Base-by-base conservation (phyloP, 257 asterid genomes). In the Schizonepeta tenuifolia region DNA sequence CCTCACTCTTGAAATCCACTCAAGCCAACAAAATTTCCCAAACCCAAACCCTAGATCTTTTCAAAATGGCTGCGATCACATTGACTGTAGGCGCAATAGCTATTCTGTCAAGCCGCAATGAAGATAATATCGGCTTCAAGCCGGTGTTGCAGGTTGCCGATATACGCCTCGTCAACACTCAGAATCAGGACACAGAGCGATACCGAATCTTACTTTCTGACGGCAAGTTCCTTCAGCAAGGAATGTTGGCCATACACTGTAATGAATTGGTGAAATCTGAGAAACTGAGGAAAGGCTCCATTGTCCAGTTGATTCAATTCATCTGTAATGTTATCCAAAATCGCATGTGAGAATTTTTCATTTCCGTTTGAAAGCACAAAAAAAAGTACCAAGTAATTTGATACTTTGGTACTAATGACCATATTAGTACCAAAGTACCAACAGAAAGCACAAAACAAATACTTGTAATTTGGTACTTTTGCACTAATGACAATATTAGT, bases 231-330 rank as follows among this genome's bases (percentile, higher is more conserved):
- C 2, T 72, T 31, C 94, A 87, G 86, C 94, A 90, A 78, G 96
- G 94, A 3, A 95, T 95, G 99, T 84, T 95, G 77, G 94, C 88
- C 28, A 87, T 91, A 54, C 98, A 92, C 82, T 83, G 67, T 2
- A 95, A 92, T 73, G 86, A 85, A 0, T 72, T 95, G 77, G 92
- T 95, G 15, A 78, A 79, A 6, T 72, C 90, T 12, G 67, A 69
- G 47, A 60, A 50, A 74, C 49, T 92, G 83, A 86, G 78, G 81
- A 87, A 81, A 57, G 98, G 99, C 1, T 87, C 96, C n/a, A 68
- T 95, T 53, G 62, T 95, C 41, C 87, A 72, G 75, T 65, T 95
- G 86, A 78, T 31, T 55, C 84, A 87, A 79, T 95, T 86, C 83
- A 90, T 92, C 46, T 82, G 91, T 75, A 90, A 85, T 43, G 17